Conservation (phyloP, 768 basidiomycete species). For the Leccinellum albellum region DNA sequence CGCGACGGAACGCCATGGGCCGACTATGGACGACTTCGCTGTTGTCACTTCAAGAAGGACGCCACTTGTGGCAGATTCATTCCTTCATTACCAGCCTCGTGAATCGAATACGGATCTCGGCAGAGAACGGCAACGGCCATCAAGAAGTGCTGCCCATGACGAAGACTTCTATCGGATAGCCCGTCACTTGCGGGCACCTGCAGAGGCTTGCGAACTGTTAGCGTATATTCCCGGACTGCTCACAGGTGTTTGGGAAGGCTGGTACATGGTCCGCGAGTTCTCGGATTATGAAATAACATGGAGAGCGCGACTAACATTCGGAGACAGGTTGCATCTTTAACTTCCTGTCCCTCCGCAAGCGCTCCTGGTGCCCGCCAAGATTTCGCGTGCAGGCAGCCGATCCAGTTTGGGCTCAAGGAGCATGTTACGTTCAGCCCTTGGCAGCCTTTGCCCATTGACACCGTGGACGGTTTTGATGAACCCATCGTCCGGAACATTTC, state of each 20-base stretch:
- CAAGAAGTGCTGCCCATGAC: conserved; percentile 32
- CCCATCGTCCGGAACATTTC: conserved; percentile 19
- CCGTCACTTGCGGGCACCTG: conserved; percentile 9
- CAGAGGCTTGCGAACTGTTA: conserved; percentile 25
- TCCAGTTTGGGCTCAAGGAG: conserved; percentile 48
- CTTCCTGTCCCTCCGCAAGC: conserved; percentile 13
- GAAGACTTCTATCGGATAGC: conserved; percentile 38
- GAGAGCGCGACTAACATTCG: conserved; percentile 14
- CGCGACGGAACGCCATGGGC: conserved; percentile 44
- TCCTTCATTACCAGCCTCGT: conserved; percentile 23
- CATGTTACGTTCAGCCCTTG: conserved; percentile 41
- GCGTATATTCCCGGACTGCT: conserved; percentile 43
- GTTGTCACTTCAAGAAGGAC: conserved; percentile 41
- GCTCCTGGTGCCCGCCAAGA: conserved; percentile 18
- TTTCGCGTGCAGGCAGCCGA: conserved; percentile 44
- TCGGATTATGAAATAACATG: conserved; percentile 13
- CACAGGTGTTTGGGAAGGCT: conserved; percentile 59
- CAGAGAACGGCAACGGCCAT: conserved; percentile 31
- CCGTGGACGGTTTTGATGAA: conserved; percentile 20
- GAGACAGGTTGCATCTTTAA: conserved; percentile 27
- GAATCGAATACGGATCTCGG: conserved; percentile 31
- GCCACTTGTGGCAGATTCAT: conserved; percentile 47
- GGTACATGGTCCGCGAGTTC: conserved; percentile 46
- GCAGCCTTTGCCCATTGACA: conserved; percentile 30
- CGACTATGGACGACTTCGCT: conserved; percentile 52